A percentile compares a stretch with the other conserved stretches of the same genome.
Evolutionary conservation across 2,329 filamentous ascomycete genomes (phyloP).

Genomic region (Coniochaeta sp.): DNA sequence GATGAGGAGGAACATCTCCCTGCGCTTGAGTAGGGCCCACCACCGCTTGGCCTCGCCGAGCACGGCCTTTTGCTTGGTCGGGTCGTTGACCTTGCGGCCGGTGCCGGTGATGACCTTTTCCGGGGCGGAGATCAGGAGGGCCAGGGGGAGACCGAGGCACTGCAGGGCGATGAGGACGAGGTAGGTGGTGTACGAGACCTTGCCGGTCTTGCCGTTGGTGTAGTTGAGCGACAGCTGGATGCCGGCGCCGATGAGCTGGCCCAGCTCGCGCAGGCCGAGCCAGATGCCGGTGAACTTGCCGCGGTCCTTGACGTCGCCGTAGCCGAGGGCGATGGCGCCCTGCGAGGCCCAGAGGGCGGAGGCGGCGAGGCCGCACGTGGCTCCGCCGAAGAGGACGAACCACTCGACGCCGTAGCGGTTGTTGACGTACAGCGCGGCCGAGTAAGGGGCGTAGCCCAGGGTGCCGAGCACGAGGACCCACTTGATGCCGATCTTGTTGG

Average conservation of each 20-base stretch:
- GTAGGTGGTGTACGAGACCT: constrained; percentile 34
- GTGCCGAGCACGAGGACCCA: constrained; percentile 32
- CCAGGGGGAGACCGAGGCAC: constrained; percentile 33
- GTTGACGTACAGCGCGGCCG: constrained; percentile 33
- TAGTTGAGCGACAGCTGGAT: constrained; percentile 43
- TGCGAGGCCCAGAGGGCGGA: constrained; percentile 28
- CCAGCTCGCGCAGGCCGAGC: constrained; percentile 43
- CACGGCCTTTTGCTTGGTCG: constrained; percentile 26
- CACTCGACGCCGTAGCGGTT: constrained; percentile 33
- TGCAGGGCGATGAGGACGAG: constrained; percentile 34
- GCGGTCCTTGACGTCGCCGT: constrained; percentile 35
- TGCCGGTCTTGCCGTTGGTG: constrained; percentile 30
- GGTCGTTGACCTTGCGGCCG: constrained; percentile 19
- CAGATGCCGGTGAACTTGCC: constrained; percentile 40
- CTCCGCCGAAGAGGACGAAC: constrained; percentile 34
- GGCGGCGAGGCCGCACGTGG: constrained; percentile 30
- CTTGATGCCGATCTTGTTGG: constrained; percentile 32
- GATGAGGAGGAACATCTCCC: constrained; percentile 38
- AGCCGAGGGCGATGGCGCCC: constrained; percentile 29
- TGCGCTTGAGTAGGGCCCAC: constrained; percentile 28
- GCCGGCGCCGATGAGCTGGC: constrained; percentile 42
- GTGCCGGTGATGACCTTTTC: constrained; percentile 34
- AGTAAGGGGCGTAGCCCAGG: constrained; percentile 34
- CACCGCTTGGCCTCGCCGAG: constrained; percentile 26
- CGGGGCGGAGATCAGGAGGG: constrained; percentile 34